Evolutionary conservation across 2,329 filamentous ascomycete species (phyloP), one percentile per base, ranked within the genome.

Genomic region (Fusarium sulawesiense): DNA sequence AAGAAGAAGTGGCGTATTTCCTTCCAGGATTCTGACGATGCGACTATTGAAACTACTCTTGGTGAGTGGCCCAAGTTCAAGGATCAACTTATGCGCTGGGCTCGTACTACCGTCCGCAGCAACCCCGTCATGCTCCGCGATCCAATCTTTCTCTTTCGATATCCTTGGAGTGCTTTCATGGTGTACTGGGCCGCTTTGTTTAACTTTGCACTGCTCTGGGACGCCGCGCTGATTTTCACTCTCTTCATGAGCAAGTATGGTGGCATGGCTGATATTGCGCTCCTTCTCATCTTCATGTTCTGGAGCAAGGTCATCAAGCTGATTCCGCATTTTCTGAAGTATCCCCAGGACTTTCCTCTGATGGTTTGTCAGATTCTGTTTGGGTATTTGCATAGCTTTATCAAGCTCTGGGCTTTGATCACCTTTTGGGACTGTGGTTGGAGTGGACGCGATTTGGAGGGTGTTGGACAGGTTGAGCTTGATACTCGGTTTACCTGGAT

Each of bases 291-390:
- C n/a, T 89, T 84, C 83, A 84, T 90, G 47, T 46, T 88, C 13
- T 73, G 78, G n/a, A 83, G 83, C 37, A 91, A 91, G 80, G 74
- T 84, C 20, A 77, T 89, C 68, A 91, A 91, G 80, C 77, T 88
- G 16, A 75, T 84, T 1, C 82, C 85, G 0, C 84, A 89, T 72
- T 85, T 89, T 65, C 56, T 72, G 6, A 81, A 80, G 1, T 65
- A 89, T 65, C 88, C 88, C 0, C 60, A 73, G 2, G 88, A 91
- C 73, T 64, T 88, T 4, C 51, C 78, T 0, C 83, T 86, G 59
- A 77, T 90, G 3, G 83, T 85, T 0, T 78, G 74, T 0, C 84
- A 86, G 46, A 72, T 90, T 16, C 12, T 81, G 0, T 91, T 90
- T 73, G 85, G 81, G 2, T 91, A 90, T 70, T 76, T 80, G 40